A percentile compares a stretch with the other conserved stretches of the same genome.
These are phyloP conservation scores for Tricladium varicosporioides DNA, from an alignment of 2,329 filamentous ascomycete species.

Conservation along the genomic window DNA sequence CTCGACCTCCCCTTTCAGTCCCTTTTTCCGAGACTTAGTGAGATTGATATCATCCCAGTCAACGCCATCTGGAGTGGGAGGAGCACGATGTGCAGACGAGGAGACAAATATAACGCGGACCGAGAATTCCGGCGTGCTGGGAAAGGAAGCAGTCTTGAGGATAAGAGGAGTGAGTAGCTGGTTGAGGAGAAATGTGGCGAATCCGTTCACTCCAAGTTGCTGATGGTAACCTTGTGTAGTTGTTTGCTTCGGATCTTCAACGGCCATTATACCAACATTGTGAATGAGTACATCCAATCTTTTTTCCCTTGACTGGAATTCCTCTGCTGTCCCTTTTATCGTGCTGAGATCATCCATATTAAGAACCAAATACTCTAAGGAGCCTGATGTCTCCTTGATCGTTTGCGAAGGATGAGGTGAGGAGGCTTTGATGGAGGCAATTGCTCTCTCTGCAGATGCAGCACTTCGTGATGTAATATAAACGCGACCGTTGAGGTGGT, in stretches of 20 bases:
- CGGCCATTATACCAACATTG: conserved; percentile 39
- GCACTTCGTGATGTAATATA: conserved; percentile 41
- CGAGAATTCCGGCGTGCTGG: conserved; percentile 12
- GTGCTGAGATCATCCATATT: conserved; percentile 38
- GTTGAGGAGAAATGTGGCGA: conserved; percentile 37
- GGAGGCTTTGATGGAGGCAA: conserved; percentile 25
- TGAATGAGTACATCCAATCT: conserved; percentile 41
- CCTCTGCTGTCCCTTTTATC: conserved; percentile 36
- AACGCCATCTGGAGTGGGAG: conserved; percentile 9
- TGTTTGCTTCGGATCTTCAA: conserved; percentile 19
- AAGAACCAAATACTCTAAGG: conserved; percentile 36
- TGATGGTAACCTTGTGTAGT: conserved; percentile 34
- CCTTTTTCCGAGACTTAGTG: background rate
- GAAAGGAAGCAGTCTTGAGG: conserved; percentile 25
- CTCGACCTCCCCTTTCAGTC: background rate
- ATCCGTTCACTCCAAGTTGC: conserved; percentile 35
- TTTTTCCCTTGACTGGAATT: conserved; percentile 35
- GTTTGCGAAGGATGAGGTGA: background rate
- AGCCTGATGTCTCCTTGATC: conserved; percentile 29
- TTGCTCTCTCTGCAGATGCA: conserved; percentile 37
- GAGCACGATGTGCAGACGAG: conserved; percentile 28
- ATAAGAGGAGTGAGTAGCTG: conserved; percentile 35
- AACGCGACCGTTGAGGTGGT: conserved; percentile 33
- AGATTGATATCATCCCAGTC: conserved; percentile 8
- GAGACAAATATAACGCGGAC: conserved; percentile 35